These are phyloP conservation scores for Francoa sonchifolia DNA, from an alignment of 441 rosid species.

Conservation along the genomic window DNA sequence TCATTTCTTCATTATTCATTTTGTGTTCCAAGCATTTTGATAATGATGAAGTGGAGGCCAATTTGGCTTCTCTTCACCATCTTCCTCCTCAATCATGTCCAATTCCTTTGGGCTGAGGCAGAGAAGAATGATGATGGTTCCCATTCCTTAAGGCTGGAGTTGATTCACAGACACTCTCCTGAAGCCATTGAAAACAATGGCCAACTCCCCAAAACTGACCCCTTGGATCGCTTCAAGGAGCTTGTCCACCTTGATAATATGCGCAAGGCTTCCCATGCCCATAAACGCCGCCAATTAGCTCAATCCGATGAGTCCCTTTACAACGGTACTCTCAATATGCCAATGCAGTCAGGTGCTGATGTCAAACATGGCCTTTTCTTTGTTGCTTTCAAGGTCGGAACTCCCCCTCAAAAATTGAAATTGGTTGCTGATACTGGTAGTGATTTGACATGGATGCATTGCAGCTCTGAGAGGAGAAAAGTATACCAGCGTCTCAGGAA, in stretches of 20 bases:
- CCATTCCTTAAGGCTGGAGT: background rate
- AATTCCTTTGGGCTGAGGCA: too few relatives aligned
- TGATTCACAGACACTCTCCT: constrained; percentile 3
- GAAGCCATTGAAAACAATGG: too few relatives aligned
- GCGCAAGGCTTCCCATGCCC: background rate
- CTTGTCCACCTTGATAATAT: background rate
- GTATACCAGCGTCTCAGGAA: background rate
- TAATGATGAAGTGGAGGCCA: background rate
- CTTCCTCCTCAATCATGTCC: too few relatives aligned
- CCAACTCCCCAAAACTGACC: background rate
- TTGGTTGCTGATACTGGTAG: background rate
- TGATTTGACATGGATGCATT: background rate
- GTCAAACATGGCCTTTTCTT: background rate
- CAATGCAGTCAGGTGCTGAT: background rate
- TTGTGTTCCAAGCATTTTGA: background rate
- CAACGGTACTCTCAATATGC: background rate
- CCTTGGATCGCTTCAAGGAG: background rate
- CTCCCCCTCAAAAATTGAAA: background rate
- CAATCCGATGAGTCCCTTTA: too few relatives aligned
- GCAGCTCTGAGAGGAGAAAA: too few relatives aligned
- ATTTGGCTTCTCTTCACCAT: background rate
- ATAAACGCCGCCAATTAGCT: background rate
- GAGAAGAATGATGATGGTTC: background rate
- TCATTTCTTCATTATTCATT: background rate
- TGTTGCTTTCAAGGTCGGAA: background rate